A percentile compares a stretch with the other conserved stretches of the same genome.
phyloP scores from a whole-genome alignment of 176 grass and related monocot species.

The Carex littledalei region DNA sequence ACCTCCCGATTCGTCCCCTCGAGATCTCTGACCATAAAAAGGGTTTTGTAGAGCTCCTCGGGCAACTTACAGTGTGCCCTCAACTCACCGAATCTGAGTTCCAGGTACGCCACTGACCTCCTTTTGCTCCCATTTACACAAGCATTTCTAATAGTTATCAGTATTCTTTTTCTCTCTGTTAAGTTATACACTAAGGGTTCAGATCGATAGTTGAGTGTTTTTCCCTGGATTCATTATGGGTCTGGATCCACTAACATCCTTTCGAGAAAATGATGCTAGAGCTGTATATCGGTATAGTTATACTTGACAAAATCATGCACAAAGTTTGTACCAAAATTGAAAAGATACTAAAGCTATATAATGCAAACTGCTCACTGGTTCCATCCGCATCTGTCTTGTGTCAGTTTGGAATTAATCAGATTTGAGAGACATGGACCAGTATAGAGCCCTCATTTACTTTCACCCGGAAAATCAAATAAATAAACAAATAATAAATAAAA shows the following conservation, averaged over 20 bases:
- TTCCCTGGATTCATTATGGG: background rate
- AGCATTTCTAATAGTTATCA: background rate
- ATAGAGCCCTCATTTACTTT: background rate
- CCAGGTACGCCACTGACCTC: background rate
- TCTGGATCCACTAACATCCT: background rate
- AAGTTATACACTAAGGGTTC: background rate
- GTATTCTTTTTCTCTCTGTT: background rate
- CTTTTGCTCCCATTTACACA: background rate
- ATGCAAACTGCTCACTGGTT: background rate
- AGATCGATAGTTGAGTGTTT: background rate
- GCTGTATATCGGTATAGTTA: background rate
- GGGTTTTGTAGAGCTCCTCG: slow-evolving; percentile 61
- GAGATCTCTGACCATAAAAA: slow-evolving; percentile 49
- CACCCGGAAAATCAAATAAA: background rate
- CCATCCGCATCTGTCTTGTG: background rate
- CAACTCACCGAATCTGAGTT: slow-evolving; percentile 56
- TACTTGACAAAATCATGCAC: background rate
- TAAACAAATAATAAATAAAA: no score
- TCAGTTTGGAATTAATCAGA: background rate
- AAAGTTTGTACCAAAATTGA: background rate
- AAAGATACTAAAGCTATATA: background rate
- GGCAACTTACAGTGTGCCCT: slow-evolving; percentile 54
- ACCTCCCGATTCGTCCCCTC: slow-evolving; percentile 50
- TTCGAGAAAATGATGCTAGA: background rate
- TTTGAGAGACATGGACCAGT: background rate